A percentile compares a stretch with the other conserved stretches of the same genome.
Evolutionary conservation across 352 stramenopile genomes (phyloP).

Genomic region (Globisporangium recalcitrans): DNA sequence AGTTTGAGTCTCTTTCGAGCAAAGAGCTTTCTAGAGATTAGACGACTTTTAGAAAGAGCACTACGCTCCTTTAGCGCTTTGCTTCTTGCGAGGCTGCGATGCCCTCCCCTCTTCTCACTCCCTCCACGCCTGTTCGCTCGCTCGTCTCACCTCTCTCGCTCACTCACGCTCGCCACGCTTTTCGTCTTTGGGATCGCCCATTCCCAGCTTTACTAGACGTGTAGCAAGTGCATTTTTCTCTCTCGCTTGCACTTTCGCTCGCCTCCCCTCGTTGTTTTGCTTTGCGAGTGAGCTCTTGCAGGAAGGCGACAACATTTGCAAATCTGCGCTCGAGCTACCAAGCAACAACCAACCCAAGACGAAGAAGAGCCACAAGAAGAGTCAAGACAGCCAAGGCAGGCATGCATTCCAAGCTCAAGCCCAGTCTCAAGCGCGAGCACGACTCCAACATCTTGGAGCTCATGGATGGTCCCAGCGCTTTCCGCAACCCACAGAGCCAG

Average conservation of each 20-base stretch:
- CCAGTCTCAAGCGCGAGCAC: neutral
- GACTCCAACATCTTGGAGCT: neutral
- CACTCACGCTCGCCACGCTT: constrained; percentile 8
- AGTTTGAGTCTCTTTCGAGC: constrained; percentile 1
- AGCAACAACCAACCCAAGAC: neutral
- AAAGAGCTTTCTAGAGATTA: constrained; percentile 6
- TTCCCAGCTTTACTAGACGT: constrained; percentile 12
- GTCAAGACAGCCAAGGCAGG: neutral
- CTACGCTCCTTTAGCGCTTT: neutral
- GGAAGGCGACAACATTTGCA: constrained; percentile 6
- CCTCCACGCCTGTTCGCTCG: constrained; percentile 1
- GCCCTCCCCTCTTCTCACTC: neutral
- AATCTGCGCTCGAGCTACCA: constrained; percentile 5
- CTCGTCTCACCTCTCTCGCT: neutral
- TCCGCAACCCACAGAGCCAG: neutral
- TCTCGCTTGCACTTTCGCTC: neutral
- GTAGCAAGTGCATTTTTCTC: constrained; percentile 9
- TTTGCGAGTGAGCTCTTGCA: neutral
- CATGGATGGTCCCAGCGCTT: neutral
- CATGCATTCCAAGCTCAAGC: neutral
- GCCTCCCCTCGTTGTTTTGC: neutral
- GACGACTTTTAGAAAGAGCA: neutral
- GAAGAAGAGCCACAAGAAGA: neutral
- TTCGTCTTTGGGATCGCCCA: constrained; percentile 1
- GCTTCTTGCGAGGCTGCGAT: neutral